Evolutionary conservation across 768 basidiomycete genomes (phyloP).

Genomic region (Termitomyces sp.): DNA sequence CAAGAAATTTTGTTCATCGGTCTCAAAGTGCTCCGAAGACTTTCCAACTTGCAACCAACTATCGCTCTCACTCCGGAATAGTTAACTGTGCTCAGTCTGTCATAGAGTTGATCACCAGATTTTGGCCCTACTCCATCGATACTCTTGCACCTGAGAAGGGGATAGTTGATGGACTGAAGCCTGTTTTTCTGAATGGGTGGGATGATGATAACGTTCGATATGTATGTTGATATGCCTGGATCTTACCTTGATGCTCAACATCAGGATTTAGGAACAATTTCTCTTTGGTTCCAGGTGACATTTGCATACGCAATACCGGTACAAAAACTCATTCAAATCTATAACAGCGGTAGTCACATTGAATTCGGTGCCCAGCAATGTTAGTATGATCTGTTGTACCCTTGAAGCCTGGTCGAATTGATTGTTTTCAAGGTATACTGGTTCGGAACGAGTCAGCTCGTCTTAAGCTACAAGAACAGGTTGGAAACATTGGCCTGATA

Average conservation of each 20-base stretch:
- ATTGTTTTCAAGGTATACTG: slow-evolving; percentile 48
- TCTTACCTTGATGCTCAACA: neutral
- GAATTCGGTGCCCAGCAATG: slow-evolving; percentile 69
- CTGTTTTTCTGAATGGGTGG: slow-evolving; percentile 53
- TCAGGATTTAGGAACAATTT: slow-evolving; percentile 45
- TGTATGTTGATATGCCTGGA: slow-evolving; percentile 8
- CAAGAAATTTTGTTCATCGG: neutral
- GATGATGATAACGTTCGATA: slow-evolving; percentile 39
- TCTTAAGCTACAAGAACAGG: slow-evolving; percentile 40
- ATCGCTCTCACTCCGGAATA: slow-evolving; percentile 71
- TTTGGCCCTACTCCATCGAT: slow-evolving; percentile 69
- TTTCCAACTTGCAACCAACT: slow-evolving; percentile 63
- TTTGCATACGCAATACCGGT: neutral
- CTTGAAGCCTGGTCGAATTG: neutral
- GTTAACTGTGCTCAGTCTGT: slow-evolving; percentile 67
- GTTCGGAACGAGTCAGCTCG: slow-evolving; percentile 59
- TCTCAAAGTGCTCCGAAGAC: slow-evolving; percentile 19
- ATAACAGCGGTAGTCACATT: slow-evolving; percentile 38
- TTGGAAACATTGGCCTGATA: slow-evolving; percentile 58
- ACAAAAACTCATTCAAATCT: neutral
- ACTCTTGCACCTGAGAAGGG: slow-evolving; percentile 51
- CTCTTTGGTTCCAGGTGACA: slow-evolving; percentile 47
- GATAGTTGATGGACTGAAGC: slow-evolving; percentile 47
- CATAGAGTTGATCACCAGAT: slow-evolving; percentile 54
- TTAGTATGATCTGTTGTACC: slow-evolving; percentile 21